Evolutionary conservation across 495 filamentous ascomycete genomes (phyloP), one percentile per base, ranked within the genome.

Genomic region (Daldinia childiae): DNA sequence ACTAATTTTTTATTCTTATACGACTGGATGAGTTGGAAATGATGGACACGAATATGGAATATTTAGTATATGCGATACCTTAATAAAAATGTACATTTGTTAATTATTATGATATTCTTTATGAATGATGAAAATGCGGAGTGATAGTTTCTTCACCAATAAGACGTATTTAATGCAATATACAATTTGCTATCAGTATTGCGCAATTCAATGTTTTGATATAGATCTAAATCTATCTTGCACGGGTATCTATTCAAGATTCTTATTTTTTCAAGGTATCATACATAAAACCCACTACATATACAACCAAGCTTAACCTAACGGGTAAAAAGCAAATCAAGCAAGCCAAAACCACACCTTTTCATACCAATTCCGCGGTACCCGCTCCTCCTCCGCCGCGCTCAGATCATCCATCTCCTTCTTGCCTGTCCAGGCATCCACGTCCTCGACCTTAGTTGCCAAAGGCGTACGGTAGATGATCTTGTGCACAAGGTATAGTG

Each of bases 291-390:
- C 11, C 26, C 11, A 54, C 24, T 15, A 30, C 24, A 52, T 19
- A 26, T 12, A 19, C 32, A n/a, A n/a, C n/a, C n/a, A n/a, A n/a
- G n/a, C n/a, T n/a, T n/a, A n/a, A n/a, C n/a, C n/a, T n/a, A n/a
- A 39, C 34, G 41, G 52, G 15, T 15, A 56, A 26, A 43, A 43
- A 21, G 17, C 6, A 41, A 27, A 58, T 73, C 39, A 82, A 54
- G 84, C 84, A 68, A 85, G 73, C 83, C 82, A 85, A 57, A 71
- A 83, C 83, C 84, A 86, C 1, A 73, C 60, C 75, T 73, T 83
- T 71, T 85, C 73, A 19, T 79, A 0, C 71, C 74, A 77, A 51
- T 82, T 85, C 71, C 70, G 79, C 11, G 82, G 77, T 36, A 80
- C 75, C 3, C 76, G 79, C 36, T 73, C 66, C 27, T 64, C 73